Conservation (phyloP, 306 rosid genomes). For the Acacia melanoxylon region DNA sequence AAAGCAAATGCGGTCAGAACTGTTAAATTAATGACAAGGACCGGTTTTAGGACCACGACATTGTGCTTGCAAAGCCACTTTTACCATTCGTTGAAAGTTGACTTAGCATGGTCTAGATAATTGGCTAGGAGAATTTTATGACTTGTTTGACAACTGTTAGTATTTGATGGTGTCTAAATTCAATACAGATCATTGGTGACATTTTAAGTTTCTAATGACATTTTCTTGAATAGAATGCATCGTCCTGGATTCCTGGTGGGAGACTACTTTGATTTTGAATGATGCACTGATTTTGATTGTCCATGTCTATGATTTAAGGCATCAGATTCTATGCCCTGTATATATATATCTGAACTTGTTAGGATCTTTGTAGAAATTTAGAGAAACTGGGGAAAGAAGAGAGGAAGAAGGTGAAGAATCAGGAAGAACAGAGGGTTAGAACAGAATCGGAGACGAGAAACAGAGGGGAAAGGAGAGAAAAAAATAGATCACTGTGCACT, state of each 20-base stretch:
- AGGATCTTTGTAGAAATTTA: too few relatives aligned
- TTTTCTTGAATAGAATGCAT: neutral
- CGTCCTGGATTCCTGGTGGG: neutral
- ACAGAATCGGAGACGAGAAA: too few relatives aligned
- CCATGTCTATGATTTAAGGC: neutral
- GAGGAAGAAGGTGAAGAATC: too few relatives aligned
- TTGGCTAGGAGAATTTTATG: neutral
- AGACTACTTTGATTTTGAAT: neutral
- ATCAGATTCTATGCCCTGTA: neutral
- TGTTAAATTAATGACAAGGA: neutral
- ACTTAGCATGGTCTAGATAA: neutral
- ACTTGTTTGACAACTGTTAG: conserved; percentile 9
- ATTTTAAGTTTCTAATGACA: conserved; percentile 15
- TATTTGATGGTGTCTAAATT: neutral
- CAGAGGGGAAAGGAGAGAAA: too few relatives aligned
- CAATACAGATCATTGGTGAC: neutral
- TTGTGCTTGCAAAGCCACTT: neutral
- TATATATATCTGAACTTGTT: neutral
- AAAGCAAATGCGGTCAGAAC: neutral
- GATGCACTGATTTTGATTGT: neutral
- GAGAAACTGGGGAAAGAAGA: too few relatives aligned
- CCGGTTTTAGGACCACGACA: conserved; percentile 14
- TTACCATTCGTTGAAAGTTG: neutral
- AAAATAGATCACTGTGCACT: too few relatives aligned
- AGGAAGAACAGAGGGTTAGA: too few relatives aligned